phyloP scores from a whole-genome alignment of 306 rosid species.

The Cyclanthera cordifolia region DNA sequence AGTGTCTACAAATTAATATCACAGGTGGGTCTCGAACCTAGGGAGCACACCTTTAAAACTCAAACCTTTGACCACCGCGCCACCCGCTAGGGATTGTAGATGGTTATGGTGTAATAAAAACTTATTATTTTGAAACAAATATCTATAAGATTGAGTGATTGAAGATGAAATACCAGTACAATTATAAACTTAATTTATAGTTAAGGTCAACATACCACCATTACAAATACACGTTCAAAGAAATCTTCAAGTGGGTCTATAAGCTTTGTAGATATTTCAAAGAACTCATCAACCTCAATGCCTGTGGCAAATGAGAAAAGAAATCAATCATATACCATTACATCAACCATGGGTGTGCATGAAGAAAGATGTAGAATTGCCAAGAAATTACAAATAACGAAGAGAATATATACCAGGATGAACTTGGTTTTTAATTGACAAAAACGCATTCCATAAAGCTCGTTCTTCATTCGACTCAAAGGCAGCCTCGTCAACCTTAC shows the following conservation, averaged over 20 bases:
- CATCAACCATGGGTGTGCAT: neutral
- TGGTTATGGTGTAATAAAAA: neutral
- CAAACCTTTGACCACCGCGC: too few relatives aligned
- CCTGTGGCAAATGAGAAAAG: conserved; percentile 29
- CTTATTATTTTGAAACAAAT: neutral
- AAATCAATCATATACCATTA: neutral
- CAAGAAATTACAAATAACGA: neutral
- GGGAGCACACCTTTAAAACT: too few relatives aligned
- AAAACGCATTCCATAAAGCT: conserved; percentile 58
- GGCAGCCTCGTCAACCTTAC: conserved; percentile 61
- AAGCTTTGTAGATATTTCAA: conserved; percentile 60
- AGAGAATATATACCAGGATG: conserved; percentile 36
- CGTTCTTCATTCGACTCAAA: conserved; percentile 72
- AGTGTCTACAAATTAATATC: too few relatives aligned
- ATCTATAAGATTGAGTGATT: neutral
- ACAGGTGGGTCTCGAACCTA: too few relatives aligned
- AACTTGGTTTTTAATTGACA: conserved; percentile 40
- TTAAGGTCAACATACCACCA: conserved; percentile 64
- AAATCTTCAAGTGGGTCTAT: conserved; percentile 81
- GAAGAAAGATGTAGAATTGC: neutral
- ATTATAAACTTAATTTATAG: neutral
- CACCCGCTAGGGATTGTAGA: too few relatives aligned
- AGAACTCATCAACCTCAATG: conserved; percentile 50
- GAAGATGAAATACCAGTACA: neutral
- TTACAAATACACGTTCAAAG: conserved; percentile 71